These are phyloP conservation scores for Phytophthora nicotianae DNA, from an alignment of 352 stramenopile genomes.

Conservation along the genomic window DNA sequence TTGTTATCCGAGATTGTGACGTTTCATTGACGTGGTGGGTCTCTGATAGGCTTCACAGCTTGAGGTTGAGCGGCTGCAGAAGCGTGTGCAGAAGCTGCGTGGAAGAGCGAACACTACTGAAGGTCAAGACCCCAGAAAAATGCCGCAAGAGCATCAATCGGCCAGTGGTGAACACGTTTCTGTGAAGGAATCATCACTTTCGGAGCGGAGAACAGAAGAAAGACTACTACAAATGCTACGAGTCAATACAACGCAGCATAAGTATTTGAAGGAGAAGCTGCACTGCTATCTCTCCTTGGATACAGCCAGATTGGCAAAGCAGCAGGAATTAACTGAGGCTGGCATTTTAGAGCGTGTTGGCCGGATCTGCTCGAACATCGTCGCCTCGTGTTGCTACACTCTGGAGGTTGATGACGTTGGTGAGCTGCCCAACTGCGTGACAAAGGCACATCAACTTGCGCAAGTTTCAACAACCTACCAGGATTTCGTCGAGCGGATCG, in stretches of 20 bases:
- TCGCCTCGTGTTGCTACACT: constrained; percentile 38
- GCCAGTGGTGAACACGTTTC: background rate
- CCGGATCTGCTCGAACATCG: constrained; percentile 38
- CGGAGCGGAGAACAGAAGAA: constrained; percentile 35
- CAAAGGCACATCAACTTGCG: constrained; percentile 32
- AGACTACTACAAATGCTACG: constrained; percentile 31
- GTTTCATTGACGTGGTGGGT: background rate
- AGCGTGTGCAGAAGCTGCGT: constrained; percentile 16
- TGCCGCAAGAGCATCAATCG: background rate
- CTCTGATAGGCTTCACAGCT: constrained; percentile 24
- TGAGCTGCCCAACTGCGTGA: constrained; percentile 32
- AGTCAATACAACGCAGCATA: constrained; percentile 24
- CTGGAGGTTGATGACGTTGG: constrained; percentile 32
- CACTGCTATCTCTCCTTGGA: constrained; percentile 34
- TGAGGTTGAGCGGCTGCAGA: constrained; percentile 37
- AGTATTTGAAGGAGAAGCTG: constrained; percentile 37
- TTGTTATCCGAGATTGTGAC: background rate
- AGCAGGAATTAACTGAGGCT: constrained; percentile 1
- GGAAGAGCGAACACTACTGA: background rate
- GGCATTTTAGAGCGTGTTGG: constrained; percentile 28
- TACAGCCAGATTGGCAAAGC: constrained; percentile 6
- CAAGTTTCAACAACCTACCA: constrained; percentile 42
- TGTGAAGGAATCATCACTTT: constrained; percentile 17
- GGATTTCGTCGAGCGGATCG: constrained; percentile 39
- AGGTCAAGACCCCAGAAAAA: background rate